phyloP scores from a whole-genome alignment of 441 rosid genomes.

The Aquilaria agallochum region DNA sequence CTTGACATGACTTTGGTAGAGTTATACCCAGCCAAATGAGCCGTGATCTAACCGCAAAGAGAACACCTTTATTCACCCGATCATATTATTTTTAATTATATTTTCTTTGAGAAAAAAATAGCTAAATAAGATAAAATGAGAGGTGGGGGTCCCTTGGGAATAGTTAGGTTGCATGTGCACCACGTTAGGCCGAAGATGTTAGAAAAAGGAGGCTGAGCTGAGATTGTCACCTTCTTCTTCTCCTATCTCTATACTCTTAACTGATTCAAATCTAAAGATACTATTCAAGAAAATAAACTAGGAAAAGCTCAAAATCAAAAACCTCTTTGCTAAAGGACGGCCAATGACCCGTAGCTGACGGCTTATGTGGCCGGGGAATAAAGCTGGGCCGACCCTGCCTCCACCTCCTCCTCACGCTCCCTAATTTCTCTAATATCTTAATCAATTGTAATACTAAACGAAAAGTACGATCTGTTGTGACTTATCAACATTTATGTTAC shows the following conservation, averaged over 20 bases:
- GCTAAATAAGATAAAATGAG: background rate
- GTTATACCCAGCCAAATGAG: too few relatives aligned
- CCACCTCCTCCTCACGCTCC: too few relatives aligned
- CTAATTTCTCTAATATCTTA: too few relatives aligned
- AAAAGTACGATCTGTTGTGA: too few relatives aligned
- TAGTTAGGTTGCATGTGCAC: slow-evolving; percentile 48
- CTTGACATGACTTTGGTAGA: too few relatives aligned
- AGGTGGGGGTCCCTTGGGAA: slow-evolving; percentile 13
- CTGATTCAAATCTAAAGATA: background rate
- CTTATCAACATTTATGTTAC: too few relatives aligned
- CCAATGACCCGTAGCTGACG: slow-evolving; percentile 52
- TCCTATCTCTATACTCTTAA: background rate
- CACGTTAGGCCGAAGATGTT: slow-evolving; percentile 28
- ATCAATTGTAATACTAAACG: too few relatives aligned
- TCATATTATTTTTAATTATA: too few relatives aligned
- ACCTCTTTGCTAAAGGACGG: slow-evolving; percentile 42
- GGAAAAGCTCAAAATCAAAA: slow-evolving; percentile 19
- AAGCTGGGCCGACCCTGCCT: slow-evolving; percentile 34
- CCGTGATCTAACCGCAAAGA: too few relatives aligned
- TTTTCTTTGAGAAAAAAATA: too few relatives aligned
- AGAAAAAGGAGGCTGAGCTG: slow-evolving; percentile 23
- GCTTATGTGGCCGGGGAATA: slow-evolving; percentile 35
- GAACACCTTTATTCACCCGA: too few relatives aligned
- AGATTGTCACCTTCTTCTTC: slow-evolving; percentile 34
- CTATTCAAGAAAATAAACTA: background rate